Conservation (phyloP, 2,329 filamentous ascomycete species). For the Aureobasidium leucospermi region DNA sequence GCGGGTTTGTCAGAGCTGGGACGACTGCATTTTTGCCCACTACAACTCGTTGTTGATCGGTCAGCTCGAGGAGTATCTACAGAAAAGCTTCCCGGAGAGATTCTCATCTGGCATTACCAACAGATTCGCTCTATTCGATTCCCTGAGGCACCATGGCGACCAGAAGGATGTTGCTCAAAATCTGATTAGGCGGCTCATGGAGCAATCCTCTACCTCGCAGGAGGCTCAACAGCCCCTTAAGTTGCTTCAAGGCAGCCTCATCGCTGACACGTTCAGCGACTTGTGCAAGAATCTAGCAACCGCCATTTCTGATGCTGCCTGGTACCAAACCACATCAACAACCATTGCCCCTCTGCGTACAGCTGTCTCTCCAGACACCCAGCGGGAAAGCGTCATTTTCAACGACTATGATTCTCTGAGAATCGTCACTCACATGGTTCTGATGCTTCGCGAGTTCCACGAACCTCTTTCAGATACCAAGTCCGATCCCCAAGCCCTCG, state of each 20-base stretch:
- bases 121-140: conserved; percentile 58
- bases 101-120: conserved; percentile 49
- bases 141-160: conserved; percentile 55
- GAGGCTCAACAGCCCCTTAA: conserved; percentile 63
- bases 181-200: conserved; percentile 54
- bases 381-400: conserved; percentile 26
- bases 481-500: conserved; percentile 32
- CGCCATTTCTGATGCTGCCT: conserved; percentile 32
- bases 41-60: conserved; percentile 79
- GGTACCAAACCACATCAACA: conserved; percentile 17
- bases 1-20: conserved; percentile 69
- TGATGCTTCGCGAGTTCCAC: conserved; percentile 53
- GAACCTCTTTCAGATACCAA: conserved; percentile 3
- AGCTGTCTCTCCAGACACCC: conserved; percentile 7
- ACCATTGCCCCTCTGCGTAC: conserved; percentile 16
- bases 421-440: conserved; percentile 47
- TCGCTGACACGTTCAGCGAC: conserved; percentile 51
- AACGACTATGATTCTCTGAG: conserved; percentile 38
- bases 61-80: conserved; percentile 68
- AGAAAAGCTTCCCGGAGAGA: conserved; percentile 47
- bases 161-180: conserved; percentile 22
- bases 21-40: conserved; percentile 78
- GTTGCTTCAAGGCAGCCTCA: conserved; percentile 66
- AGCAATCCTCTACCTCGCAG: conserved; percentile 46
- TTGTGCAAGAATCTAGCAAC: conserved; percentile 38